Conservation (phyloP, 2,329 filamentous ascomycete species). For the Neocatenulostroma microsporum region DNA sequence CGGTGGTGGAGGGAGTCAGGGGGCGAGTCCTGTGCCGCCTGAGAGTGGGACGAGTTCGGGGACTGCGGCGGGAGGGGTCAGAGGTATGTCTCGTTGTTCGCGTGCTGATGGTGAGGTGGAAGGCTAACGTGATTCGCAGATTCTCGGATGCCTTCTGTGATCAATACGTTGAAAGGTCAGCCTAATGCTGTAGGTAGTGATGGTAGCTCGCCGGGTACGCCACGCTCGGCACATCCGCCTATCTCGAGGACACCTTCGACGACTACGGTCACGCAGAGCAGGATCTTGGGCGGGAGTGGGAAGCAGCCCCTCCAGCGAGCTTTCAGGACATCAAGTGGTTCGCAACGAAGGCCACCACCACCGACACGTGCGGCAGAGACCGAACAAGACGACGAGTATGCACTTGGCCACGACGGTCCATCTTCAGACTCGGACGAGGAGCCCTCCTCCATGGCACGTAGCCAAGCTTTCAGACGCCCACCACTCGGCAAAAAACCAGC, state of each 20-base stretch:
- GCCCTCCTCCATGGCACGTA: conserved; percentile 31
- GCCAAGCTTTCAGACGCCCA: conserved; percentile 39
- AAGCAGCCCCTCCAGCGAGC: conserved; percentile 17
- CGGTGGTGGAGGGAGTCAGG: conserved; percentile 9
- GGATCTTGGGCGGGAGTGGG: conserved; percentile 13
- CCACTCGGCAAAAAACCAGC: conserved; percentile 22
- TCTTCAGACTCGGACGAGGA: conserved; percentile 29
- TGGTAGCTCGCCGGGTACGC: conserved; percentile 9
- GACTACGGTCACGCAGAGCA: conserved; percentile 40
- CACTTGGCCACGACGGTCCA: conserved; percentile 21
- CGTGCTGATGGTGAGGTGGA: conserved; percentile 46
- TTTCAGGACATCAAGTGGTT: conserved; percentile 32
- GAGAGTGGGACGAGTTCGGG: conserved; percentile 6
- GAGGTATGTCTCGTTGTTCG: conserved; percentile 24
- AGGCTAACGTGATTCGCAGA: neutral
- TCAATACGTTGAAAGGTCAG: conserved; percentile 9
- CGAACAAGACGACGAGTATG: conserved; percentile 20
- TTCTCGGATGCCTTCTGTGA: conserved; percentile 7
- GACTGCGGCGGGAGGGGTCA: conserved; percentile 14
- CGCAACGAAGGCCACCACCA: conserved; percentile 13
- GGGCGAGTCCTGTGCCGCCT: conserved; percentile 3
- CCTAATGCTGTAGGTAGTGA: conserved; percentile 4
- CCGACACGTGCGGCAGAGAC: conserved; percentile 14
- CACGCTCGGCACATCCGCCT: conserved; percentile 4
- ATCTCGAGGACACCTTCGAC: conserved; percentile 44